Conservation (phyloP, 805 yeast genomes). For the Schwanniomyces occidentalis region DNA sequence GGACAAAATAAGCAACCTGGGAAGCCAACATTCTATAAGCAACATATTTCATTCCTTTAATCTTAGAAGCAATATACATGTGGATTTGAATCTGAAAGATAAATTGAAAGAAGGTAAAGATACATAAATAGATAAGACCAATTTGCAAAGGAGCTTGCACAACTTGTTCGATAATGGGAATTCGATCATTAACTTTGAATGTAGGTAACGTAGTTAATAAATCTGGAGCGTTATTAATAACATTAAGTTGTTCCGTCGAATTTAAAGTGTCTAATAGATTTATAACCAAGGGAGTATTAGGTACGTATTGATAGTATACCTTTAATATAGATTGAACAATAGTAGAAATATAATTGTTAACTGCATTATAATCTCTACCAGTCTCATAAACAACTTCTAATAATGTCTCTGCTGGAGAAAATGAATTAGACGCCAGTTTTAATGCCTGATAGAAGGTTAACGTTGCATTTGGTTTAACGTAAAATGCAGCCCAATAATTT, state of each 20-base stretch:
- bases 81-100: too few species aligned
- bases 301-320: conserved; percentile 16
- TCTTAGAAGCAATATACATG: conserved; percentile 24
- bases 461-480: conserved; percentile 30
- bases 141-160: too few species aligned
- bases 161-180: too few species aligned
- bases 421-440: conserved; percentile 11
- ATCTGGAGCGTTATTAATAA: too few species aligned
- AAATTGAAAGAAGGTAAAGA: too few species aligned
- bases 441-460: conserved; percentile 21
- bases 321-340: conserved; percentile 16
- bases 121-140: too few species aligned
- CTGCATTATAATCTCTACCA: conserved; percentile 34
- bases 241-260: too few species aligned
- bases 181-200: too few species aligned
- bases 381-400: conserved; percentile 31
- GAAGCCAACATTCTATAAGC: conserved; percentile 24
- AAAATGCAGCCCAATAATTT: conserved; percentile 30
- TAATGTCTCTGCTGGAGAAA: conserved; percentile 19
- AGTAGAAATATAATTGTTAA: conserved; percentile 20
- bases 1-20: conserved; percentile 27
- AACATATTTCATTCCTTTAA: conserved; percentile 26
- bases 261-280: conserved; percentile 14
- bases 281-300: conserved; percentile 18
- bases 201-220: too few species aligned